A percentile compares a stretch with the other conserved stretches of the same genome.
phyloP scores from a whole-genome alignment of 108 stramenopile genomes.

The Conticribra weissflogii region DNA sequence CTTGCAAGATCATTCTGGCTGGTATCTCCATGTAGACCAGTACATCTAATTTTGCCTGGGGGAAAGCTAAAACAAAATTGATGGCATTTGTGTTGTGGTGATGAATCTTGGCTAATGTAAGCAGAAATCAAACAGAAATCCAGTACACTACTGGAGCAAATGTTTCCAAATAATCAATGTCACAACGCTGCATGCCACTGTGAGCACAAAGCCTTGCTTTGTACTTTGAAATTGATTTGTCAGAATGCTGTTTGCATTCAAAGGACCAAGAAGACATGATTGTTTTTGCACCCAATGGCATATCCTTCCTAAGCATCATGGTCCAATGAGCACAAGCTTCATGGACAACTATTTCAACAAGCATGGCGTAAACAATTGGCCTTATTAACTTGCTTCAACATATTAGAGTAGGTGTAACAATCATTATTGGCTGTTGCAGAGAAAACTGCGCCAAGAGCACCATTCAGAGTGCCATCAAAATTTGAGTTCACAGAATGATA shows the following conservation, averaged over 20 bases:
- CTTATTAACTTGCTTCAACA: conserved; percentile 11
- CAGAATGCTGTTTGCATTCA: conserved; percentile 17
- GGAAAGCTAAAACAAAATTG: too few relatives aligned
- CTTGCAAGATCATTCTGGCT: background rate
- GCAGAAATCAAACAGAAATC: conserved; percentile 14
- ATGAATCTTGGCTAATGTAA: conserved; percentile 15
- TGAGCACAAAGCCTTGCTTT: too few relatives aligned
- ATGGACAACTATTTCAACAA: conserved; percentile 12
- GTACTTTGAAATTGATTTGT: conserved; percentile 30
- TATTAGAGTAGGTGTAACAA: too few relatives aligned
- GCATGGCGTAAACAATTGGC: conserved; percentile 15
- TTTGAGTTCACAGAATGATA: too few relatives aligned
- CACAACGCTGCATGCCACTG: too few relatives aligned
- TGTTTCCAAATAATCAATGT: too few relatives aligned
- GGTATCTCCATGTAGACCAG: conserved; percentile 43
- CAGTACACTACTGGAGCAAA: too few relatives aligned
- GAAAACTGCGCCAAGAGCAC: too few relatives aligned
- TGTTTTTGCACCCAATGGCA: conserved; percentile 11
- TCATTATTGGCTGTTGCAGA: too few relatives aligned
- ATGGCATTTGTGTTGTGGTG: conserved; percentile 5
- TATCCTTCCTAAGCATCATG: too few relatives aligned
- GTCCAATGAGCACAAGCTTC: conserved; percentile 9
- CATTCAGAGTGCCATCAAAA: too few relatives aligned
- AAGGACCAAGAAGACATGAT: conserved; percentile 18
- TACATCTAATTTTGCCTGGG: conserved; percentile 31